Percentiles rank a stretch among this genome's conserved stretches.
Conservation (phyloP, 495 filamentous ascomycete species). For the Daldinia decipiens region DNA sequence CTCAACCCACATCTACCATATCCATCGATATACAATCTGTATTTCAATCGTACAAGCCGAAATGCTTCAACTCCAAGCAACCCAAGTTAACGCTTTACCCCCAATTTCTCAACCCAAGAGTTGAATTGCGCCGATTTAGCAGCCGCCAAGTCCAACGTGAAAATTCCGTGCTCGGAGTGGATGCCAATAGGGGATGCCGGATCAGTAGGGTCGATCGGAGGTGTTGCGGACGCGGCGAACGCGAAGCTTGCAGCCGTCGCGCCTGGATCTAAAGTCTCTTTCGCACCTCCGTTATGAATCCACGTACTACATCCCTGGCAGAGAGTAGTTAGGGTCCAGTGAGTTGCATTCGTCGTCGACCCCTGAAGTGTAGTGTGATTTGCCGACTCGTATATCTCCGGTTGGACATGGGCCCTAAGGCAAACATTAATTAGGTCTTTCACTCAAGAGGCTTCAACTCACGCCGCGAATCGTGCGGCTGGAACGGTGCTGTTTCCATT, state of each 20-base stretch:
- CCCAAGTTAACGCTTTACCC: background rate
- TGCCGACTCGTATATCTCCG: conserved; percentile 54
- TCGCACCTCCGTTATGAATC: conserved; percentile 41
- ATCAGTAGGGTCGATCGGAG: conserved; percentile 50
- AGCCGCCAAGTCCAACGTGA: conserved; percentile 49
- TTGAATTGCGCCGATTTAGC: conserved; percentile 54
- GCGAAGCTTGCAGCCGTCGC: conserved; percentile 53
- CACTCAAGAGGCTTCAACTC: conserved; percentile 23
- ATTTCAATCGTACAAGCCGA: conserved; percentile 23
- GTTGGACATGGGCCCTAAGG: conserved; percentile 50
- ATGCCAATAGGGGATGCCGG: conserved; percentile 52
- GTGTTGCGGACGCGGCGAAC: conserved; percentile 50
- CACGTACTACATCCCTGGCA: conserved; percentile 58
- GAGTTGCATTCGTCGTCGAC: conserved; percentile 57
- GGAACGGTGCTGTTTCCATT: conserved; percentile 54
- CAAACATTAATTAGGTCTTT: conserved; percentile 20
- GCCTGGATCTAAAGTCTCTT: conserved; percentile 49
- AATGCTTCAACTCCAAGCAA: background rate
- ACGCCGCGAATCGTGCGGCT: conserved; percentile 60
- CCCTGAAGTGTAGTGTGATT: conserved; percentile 57
- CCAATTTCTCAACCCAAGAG: conserved; percentile 44
- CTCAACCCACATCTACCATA: conserved; percentile 18
- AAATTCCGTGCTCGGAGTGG: conserved; percentile 53
- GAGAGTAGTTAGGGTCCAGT: conserved; percentile 60
- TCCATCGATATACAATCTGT: conserved; percentile 14